A percentile compares a stretch with the other conserved stretches of the same genome.
These are phyloP conservation scores for Irpex lacteus DNA, from an alignment of 1,284 basidiomycete species.

Conservation along the genomic window DNA sequence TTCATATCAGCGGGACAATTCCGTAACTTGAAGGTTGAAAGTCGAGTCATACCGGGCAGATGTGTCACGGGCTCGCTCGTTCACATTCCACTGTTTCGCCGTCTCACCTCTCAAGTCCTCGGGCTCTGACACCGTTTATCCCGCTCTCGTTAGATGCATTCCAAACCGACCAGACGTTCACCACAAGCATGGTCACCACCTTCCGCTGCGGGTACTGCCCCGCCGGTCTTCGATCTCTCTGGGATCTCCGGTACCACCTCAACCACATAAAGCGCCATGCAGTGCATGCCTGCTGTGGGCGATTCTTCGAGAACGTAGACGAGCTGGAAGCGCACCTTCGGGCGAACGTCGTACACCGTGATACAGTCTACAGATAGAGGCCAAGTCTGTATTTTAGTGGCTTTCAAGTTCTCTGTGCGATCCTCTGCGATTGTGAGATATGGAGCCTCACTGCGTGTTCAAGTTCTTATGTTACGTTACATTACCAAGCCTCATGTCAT, in stretches of 20 bases:
- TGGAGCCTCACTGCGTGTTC: too few relatives aligned
- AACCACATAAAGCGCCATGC: conserved; percentile 29
- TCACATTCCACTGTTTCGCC: not conserved
- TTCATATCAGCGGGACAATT: not conserved
- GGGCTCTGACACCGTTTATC: not conserved
- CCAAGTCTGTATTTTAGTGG: not conserved
- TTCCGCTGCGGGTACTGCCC: conserved; percentile 38
- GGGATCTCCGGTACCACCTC: conserved; percentile 37
- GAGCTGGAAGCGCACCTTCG: conserved; percentile 25
- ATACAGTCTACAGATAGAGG: not conserved
- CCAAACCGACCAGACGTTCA: conserved; percentile 19
- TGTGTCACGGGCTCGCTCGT: not conserved
- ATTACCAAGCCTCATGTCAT: too few relatives aligned
- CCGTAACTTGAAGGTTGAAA: not conserved
- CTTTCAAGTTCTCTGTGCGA: too few relatives aligned
- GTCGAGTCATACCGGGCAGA: not conserved
- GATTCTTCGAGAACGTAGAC: conserved; percentile 35
- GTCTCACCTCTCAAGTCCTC: not conserved
- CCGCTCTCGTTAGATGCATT: not conserved
- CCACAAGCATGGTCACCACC: conserved; percentile 31
- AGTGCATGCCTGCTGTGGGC: conserved; percentile 38
- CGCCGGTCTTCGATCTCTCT: conserved; percentile 29
- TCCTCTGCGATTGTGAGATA: too few relatives aligned
- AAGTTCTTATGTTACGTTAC: too few relatives aligned
- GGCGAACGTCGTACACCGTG: not conserved